Conservation (phyloP, 2,329 filamentous ascomycete species). For the Colletotrichum tabaci region DNA sequence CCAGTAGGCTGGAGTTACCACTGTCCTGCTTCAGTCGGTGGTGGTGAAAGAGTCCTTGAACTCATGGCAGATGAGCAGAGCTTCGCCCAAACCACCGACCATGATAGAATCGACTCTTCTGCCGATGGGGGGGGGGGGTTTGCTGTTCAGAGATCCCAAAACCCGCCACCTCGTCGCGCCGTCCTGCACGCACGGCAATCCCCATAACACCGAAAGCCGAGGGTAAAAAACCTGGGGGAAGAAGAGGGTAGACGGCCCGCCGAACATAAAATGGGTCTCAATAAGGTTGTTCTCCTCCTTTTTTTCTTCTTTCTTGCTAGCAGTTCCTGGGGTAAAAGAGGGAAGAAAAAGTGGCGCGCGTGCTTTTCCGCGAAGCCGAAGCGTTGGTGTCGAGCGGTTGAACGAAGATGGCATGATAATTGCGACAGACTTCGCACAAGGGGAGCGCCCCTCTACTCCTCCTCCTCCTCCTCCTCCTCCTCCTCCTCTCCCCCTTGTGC, state of each 20-base stretch:
- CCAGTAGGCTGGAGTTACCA: no score
- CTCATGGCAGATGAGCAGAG: no score
- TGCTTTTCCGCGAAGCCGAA: slow-evolving; percentile 19
- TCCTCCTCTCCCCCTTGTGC: background rate
- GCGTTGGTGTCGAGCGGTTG: background rate
- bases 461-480: no score
- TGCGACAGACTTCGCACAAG: slow-evolving; percentile 1
- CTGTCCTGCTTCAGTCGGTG: no score
- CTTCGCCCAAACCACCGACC: no score
- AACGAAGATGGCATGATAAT: background rate
- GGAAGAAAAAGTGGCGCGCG: background rate
- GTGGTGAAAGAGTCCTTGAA: no score
- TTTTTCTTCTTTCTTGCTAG: background rate
- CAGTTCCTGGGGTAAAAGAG: background rate
- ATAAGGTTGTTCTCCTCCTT: slow-evolving; percentile 15
- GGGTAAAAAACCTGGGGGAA: no score
- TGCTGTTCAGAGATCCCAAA: background rate
- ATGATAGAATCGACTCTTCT: no score
- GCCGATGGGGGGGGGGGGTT: no score
- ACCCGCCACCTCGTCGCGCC: background rate
- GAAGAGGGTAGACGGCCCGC: background rate
- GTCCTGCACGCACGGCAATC: background rate
- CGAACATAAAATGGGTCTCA: background rate
- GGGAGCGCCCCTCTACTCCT: no score
- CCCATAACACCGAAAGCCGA: background rate